Conservation (phyloP, 495 filamentous ascomycete species). For the Rhizodiscina lignyota region DNA sequence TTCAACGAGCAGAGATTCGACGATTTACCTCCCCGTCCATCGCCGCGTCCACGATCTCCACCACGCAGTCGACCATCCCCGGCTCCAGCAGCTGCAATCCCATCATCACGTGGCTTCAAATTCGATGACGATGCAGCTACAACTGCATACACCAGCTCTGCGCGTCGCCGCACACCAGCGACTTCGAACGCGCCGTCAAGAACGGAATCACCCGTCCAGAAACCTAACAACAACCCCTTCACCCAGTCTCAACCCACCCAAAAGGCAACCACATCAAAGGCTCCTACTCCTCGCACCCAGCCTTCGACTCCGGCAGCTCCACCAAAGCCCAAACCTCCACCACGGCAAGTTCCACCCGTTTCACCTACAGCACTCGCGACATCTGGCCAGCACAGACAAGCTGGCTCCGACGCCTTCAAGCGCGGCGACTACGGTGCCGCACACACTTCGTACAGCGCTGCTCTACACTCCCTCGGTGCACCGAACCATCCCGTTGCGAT, state of each 20-base stretch:
- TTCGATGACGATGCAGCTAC: conserved; percentile 67
- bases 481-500: conserved; percentile 71
- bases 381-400: conserved; percentile 58
- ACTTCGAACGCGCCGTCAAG: conserved; percentile 6
- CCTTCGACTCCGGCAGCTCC: conserved; percentile 7
- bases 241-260: conserved; percentile 2
- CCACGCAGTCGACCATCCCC: not conserved
- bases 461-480: conserved; percentile 59
- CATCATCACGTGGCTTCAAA: no score
- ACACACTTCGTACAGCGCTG: conserved; percentile 62
- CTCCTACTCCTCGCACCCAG: conserved; percentile 10
- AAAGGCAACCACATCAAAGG: conserved; percentile 6
- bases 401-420: conserved; percentile 79
- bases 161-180: conserved; percentile 50
- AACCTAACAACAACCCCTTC: conserved; percentile 10
- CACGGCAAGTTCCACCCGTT: conserved; percentile 49
- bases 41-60: conserved; percentile 30
- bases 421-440: conserved; percentile 80
- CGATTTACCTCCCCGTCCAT: conserved; percentile 9
- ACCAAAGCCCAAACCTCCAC: conserved; percentile 29
- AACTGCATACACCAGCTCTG: conserved; percentile 80
- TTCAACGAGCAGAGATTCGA: conserved; percentile 1
- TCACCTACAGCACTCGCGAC: conserved; percentile 50
- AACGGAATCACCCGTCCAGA: conserved; percentile 1
- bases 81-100: no score